Evolutionary conservation across 2,329 filamentous ascomycete species (phyloP).

Genomic region (Trichophyton mentagrophytes): DNA sequence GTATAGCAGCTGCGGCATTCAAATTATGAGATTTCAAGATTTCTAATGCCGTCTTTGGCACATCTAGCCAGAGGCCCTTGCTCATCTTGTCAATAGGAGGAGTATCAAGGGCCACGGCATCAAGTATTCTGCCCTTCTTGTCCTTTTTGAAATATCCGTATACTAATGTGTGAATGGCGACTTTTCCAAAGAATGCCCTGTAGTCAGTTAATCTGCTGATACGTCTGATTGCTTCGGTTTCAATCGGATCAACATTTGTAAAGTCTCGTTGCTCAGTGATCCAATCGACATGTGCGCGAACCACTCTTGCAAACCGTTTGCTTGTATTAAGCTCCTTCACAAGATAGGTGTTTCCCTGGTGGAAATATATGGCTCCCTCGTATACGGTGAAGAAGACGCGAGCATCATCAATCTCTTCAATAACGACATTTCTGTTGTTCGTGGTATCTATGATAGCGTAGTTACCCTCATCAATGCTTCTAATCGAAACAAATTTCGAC

Average conservation of each 20-base stretch:
- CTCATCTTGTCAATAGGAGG: conserved; percentile 73
- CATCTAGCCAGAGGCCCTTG: conserved; percentile 92
- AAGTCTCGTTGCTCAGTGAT: conserved; percentile 85
- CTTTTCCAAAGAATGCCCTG: conserved; percentile 70
- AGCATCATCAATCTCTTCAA: conserved; percentile 85
- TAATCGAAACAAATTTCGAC: conserved; percentile 70
- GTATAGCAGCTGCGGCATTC: conserved; percentile 78
- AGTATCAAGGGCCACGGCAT: conserved; percentile 86
- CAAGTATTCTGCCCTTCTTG: conserved; percentile 67
- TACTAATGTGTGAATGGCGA: conserved; percentile 76
- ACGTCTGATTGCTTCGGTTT: conserved; percentile 73
- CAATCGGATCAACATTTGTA: conserved; percentile 85
- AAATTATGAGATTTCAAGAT: conserved; percentile 61
- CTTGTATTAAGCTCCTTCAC: conserved; percentile 80
- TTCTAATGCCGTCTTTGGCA: conserved; percentile 64
- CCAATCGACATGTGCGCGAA: conserved; percentile 86
- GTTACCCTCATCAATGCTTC: conserved; percentile 80
- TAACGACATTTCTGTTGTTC: conserved; percentile 64
- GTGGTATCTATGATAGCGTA: conserved; percentile 85
- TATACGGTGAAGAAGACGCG: conserved; percentile 94
- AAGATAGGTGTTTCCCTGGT: conserved; percentile 87
- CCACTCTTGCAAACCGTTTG: conserved; percentile 69
- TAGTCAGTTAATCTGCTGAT: conserved; percentile 49
- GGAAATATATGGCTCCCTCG: conserved; percentile 90
- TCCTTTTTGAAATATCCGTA: conserved; percentile 99